Evolutionary conservation across 2,329 filamentous ascomycete genomes (phyloP), one percentile per base, ranked within the genome.

Genomic region (Fusarium udum): DNA sequence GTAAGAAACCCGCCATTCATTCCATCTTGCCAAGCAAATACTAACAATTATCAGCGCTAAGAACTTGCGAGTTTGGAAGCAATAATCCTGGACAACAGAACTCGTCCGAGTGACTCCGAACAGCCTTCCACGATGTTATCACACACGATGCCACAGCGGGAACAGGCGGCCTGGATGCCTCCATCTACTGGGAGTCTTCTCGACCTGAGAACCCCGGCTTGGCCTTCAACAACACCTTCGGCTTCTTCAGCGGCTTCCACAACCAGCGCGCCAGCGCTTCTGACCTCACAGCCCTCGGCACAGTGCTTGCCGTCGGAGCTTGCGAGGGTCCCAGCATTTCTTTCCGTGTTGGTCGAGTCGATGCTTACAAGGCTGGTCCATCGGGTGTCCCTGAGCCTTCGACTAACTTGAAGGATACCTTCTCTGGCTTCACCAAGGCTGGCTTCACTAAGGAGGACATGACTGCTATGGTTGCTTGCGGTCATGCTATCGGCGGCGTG

Each of bases 401-500:
- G 5, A 78, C 79, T 3, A 75, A 76, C 9, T 32, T 83, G 4
- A 67, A 74, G 16, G 72, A 70, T 4, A 79, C 79, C 14, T 69
- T 72, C 28, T 56, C 58, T 12, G 74, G 73, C 20, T 82, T 83
- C 57, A 75, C 74, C 5, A 80, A 76, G 34, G 76, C 78, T 1
- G 81, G 81, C 1, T 81, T 81, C 49, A 75, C 75, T 22, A 77
- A 77, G 6, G 72, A 73, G 26, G 81, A 83, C 3, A 83, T 83
- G 81, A 82, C 82, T 9, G 68, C 79, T 2, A 68, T 83, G 66
- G 80, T 82, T 18, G 81, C 81, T 1, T 83, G 81, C 37, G 81
- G 81, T 0, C 81, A 83, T 52, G 79, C 79, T 0, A 64, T 83
- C 1, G 81, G 81, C 3, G 85, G 86, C 18, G 85, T 87, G 2